phyloP scores from a whole-genome alignment of 2,329 filamentous ascomycete species.

The Cordyceps javanica region DNA sequence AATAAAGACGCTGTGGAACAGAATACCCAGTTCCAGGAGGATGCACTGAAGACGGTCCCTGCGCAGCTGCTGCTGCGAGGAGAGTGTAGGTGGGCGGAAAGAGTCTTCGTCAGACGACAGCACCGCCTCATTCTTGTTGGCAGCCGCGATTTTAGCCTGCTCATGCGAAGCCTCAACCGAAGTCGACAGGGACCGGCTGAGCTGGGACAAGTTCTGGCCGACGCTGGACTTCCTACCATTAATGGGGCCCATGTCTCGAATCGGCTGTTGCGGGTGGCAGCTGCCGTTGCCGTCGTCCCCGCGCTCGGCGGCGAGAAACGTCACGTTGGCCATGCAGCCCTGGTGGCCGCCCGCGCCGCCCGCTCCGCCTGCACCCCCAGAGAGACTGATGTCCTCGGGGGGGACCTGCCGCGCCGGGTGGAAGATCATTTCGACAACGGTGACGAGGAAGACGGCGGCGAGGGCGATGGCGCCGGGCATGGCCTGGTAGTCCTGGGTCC shows the following conservation, averaged over 20 bases:
- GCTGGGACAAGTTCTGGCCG: constrained; percentile 25
- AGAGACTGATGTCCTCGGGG: constrained; percentile 10
- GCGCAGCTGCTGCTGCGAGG: constrained; percentile 50
- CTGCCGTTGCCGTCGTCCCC: neutral
- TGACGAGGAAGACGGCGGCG: constrained; percentile 70
- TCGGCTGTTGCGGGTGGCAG: constrained; percentile 18
- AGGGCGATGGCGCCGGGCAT: constrained; percentile 79
- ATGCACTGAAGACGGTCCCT: constrained; percentile 69
- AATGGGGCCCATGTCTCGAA: constrained; percentile 28
- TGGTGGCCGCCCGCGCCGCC: constrained; percentile 12
- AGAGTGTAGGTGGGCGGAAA: constrained; percentile 22
- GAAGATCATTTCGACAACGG: constrained; percentile 70
- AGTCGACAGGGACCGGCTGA: constrained; percentile 19
- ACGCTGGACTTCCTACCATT: constrained; percentile 29
- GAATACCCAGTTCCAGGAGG: constrained; percentile 70
- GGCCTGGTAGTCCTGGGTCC: constrained; percentile 67
- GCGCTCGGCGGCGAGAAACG: neutral
- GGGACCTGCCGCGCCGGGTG: constrained; percentile 33
- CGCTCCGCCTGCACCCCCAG: neutral
- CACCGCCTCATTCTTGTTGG: constrained; percentile 5
- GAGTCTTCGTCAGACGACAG: constrained; percentile 14
- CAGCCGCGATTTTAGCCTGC: constrained; percentile 13
- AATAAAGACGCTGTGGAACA: constrained; percentile 63
- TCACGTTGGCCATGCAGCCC: constrained; percentile 17
- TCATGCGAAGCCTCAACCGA: constrained; percentile 16